Percentiles rank a stretch among this genome's conserved stretches.
These are phyloP conservation scores for Gastrolobium villosum DNA, from an alignment of 306 rosid species.

Conservation along the genomic window DNA sequence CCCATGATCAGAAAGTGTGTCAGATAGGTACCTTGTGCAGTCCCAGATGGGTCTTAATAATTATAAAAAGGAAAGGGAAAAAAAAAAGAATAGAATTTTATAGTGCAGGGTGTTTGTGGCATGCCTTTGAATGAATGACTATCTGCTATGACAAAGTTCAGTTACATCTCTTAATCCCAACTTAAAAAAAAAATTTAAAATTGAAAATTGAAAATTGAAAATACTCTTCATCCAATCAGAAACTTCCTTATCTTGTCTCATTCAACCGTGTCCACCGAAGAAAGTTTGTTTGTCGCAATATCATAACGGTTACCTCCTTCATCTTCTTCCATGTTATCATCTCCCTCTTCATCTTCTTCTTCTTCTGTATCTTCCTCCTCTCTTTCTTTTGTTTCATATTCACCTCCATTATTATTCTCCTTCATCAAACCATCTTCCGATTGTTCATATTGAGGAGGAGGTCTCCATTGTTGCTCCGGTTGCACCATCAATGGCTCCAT, in stretches of 20 bases:
- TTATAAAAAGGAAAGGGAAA: no score
- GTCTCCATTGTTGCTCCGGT: constrained; percentile 90
- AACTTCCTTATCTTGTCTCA: constrained; percentile 63
- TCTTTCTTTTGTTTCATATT: constrained; percentile 28
- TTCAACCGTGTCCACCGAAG: constrained; percentile 68
- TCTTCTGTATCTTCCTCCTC: constrained; percentile 45
- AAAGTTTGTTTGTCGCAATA: constrained; percentile 60
- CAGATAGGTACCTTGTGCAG: constrained; percentile 49
- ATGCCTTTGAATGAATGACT: constrained; percentile 28
- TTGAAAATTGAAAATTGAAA: not conserved
- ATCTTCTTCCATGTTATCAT: constrained; percentile 58
- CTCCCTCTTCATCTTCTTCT: constrained; percentile 54
- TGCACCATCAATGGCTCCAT: constrained; percentile 85
- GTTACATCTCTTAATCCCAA: constrained; percentile 46
- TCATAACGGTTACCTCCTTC: constrained; percentile 52
- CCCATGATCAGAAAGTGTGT: constrained; percentile 52
- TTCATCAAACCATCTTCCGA: not conserved
- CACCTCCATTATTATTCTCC: not conserved
- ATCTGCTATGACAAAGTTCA: constrained; percentile 47
- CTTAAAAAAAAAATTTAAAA: constrained; percentile 15
- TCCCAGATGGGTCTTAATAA: not conserved
- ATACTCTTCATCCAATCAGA: constrained; percentile 45
- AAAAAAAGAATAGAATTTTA: constrained; percentile 21
- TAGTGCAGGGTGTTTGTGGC: constrained; percentile 39
- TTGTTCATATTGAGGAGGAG: constrained; percentile 52